A percentile compares a stretch with the other conserved stretches of the same genome.
Evolutionary conservation across 192 early-diverging fungal genomes (phyloP).

Genomic region (Rhizophagus sp.): DNA sequence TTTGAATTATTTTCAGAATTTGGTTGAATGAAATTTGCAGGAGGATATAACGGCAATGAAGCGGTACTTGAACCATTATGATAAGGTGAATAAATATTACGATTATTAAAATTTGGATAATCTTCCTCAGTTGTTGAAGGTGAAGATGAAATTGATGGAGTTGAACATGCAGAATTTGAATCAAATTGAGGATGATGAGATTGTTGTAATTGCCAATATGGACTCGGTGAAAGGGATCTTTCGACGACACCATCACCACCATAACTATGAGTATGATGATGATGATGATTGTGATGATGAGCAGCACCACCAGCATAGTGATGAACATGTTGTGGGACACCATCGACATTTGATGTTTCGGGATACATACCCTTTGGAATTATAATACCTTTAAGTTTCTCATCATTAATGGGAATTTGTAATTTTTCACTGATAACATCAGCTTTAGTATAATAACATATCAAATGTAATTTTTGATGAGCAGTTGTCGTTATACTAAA

Average conservation of each 20-base stretch:
- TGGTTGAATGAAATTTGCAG: constrained; percentile 26
- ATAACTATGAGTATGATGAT: constrained; percentile 19
- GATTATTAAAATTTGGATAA: constrained; percentile 1
- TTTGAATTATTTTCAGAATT: neutral
- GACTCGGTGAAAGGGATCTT: constrained; percentile 19
- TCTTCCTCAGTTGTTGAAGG: constrained; percentile 30
- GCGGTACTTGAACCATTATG: neutral
- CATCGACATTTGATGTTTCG: constrained; percentile 54
- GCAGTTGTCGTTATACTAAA: constrained; percentile 82
- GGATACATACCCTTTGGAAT: constrained; percentile 86
- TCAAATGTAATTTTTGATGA: constrained; percentile 82
- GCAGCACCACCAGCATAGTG: constrained; percentile 1
- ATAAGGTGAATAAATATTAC: constrained; percentile 2
- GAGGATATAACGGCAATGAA: constrained; percentile 24
- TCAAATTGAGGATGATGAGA: constrained; percentile 24
- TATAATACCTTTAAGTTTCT: constrained; percentile 61
- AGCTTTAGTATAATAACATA: constrained; percentile 87
- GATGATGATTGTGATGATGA: constrained; percentile 14
- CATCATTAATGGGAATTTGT: constrained; percentile 66
- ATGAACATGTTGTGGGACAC: neutral
- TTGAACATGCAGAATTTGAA: constrained; percentile 28
- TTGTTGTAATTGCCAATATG: constrained; percentile 25
- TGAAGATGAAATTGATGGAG: constrained; percentile 29
- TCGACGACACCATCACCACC: constrained; percentile 1
- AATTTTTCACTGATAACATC: constrained; percentile 70